Percentiles rank a stretch among this genome's conserved stretches.
Evolutionary conservation across 495 filamentous ascomycete genomes (phyloP).

Genomic region (Aspergillus baeticus): DNA sequence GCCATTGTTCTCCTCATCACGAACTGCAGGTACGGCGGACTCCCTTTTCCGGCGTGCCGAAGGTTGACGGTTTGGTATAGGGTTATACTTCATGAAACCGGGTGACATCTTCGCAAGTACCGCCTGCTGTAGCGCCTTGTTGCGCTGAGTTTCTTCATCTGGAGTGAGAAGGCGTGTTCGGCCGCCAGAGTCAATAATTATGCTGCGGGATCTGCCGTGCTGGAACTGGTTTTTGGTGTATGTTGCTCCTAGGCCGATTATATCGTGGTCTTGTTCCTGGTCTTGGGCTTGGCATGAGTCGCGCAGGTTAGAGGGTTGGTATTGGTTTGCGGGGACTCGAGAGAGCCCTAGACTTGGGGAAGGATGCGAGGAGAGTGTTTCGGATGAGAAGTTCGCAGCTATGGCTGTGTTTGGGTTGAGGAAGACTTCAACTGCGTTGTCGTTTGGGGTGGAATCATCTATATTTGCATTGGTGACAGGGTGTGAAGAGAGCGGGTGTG

Average conservation of each 20-base stretch:
- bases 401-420: constrained; percentile 15
- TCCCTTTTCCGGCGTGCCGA: neutral
- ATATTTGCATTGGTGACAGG: neutral
- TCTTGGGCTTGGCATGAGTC: neutral
- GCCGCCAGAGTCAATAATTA: constrained; percentile 27
- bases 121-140: constrained; percentile 22
- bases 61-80: neutral
- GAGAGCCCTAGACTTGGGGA: constrained; percentile 15
- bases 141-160: constrained; percentile 21
- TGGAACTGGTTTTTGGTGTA: neutral
- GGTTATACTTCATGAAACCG: neutral
- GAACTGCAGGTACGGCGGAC: too few species aligned
- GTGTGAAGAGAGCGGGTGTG: neutral
- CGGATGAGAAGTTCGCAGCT: neutral
- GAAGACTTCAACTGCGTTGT: constrained; percentile 16
- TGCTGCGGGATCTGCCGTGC: neutral
- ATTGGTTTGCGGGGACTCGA: neutral
- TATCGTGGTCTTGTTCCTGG: too few species aligned
- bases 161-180: constrained; percentile 16
- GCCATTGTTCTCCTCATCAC: too few species aligned
- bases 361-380: neutral
- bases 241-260: neutral
- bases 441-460: constrained; percentile 1
- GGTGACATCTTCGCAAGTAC: constrained; percentile 32
- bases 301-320: neutral